Evolutionary conservation across 371 early-diverging fungal species (phyloP), one percentile per base, ranked within the genome.

Genomic region (Gilbertella persicaria): DNA sequence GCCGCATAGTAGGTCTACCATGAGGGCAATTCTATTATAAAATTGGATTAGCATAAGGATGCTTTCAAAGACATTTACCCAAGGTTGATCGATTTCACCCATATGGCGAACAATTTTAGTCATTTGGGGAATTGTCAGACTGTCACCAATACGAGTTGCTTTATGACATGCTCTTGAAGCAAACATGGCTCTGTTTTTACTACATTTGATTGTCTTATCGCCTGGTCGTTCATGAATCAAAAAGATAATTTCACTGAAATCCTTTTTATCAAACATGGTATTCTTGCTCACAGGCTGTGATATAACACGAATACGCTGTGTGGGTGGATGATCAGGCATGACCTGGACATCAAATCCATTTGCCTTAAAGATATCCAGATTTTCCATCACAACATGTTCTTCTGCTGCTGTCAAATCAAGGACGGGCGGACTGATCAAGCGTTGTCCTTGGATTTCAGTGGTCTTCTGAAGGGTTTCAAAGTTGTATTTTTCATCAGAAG

Each of bases 401-500:
- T 96, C 91, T 19, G 89, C 81, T 0, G 89, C 83, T 3, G 89
- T 89, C 19, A 98, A 59, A 35, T 91, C 73, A 10, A 95, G 62
- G 1, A 36, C 10, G 25, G 57, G 67, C 2, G 78, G 59, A 68
- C 40, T 37, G 39, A 67, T 49, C n/a, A 73, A 39, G 0, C 61
- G 75, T 55, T 98, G 99, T 0, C 87, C 76, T 14, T 83, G 57
- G 20, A 89, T 83, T 1, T 62, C 62, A 0, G 88, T 85, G 5
- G 77, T 78, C 35, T 62, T 66, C 58, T 87, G 87, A 4, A 91
- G 62, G 0, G 75, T 79, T 69, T 99, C 99, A 80, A 90, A 99
- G 62, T 95, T 96, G 67, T 82, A 94, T 69, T 98, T 99, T 75
- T 99, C 99, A 69, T 99, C 99, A 8, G 96, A 87, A 5, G 99